These are phyloP conservation scores for Lizonia empirigonia DNA, from an alignment of 2,329 filamentous ascomycete species.

Conservation along the genomic window DNA sequence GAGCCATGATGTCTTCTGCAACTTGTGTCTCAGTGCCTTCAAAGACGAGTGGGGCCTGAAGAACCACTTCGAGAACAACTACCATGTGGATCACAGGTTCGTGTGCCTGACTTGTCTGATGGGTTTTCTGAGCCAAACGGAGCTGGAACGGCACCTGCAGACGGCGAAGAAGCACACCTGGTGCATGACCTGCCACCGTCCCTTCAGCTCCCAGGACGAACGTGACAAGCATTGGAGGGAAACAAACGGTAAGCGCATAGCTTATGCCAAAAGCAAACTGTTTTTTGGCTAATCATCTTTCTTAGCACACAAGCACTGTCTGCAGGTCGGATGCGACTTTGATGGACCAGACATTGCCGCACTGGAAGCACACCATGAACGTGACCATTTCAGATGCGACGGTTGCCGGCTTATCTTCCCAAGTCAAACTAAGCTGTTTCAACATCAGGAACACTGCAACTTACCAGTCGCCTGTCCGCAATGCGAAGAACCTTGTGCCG, in stretches of 20 bases:
- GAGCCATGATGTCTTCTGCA: conserved; percentile 39
- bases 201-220: conserved; percentile 38
- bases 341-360: conserved; percentile 26
- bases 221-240: conserved; percentile 42
- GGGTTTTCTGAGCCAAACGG: conserved; percentile 26
- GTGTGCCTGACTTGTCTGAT: conserved; percentile 38
- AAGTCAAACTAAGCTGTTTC: conserved; percentile 35
- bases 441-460: conserved; percentile 30
- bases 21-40: conserved; percentile 44
- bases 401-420: conserved; percentile 37
- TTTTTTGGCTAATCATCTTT: not conserved
- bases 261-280: no score
- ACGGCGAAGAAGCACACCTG: conserved; percentile 36
- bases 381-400: conserved; percentile 41
- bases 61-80: conserved; percentile 45
- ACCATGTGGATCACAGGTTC: conserved; percentile 33
- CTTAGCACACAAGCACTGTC: conserved; percentile 40
- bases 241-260: conserved; percentile 29
- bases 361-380: conserved; percentile 33
- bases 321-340: conserved; percentile 42
- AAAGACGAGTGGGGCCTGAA: conserved; percentile 39
- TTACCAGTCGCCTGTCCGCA: conserved; percentile 26
- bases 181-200: conserved; percentile 36
- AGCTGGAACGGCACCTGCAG: conserved; percentile 34
- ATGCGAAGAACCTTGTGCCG: conserved; percentile 27